Evolutionary conservation across 2,329 filamentous ascomycete species (phyloP).

Genomic region (Pseudocercospora fuligena): DNA sequence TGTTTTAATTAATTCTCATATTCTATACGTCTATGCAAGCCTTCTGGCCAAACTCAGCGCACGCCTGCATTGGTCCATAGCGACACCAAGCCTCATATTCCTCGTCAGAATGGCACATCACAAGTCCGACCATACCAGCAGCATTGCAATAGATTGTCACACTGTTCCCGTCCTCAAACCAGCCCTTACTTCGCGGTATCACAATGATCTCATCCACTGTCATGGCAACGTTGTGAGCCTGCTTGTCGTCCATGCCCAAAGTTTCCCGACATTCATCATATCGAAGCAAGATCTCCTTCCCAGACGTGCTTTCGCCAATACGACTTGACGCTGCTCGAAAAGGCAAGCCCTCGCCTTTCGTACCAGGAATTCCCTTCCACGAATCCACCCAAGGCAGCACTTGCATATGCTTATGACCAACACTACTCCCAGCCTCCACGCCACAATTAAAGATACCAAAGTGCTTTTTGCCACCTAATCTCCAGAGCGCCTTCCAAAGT

Average conservation of each 20-base stretch:
- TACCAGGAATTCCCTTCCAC: constrained; percentile 31
- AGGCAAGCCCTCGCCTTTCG: background rate
- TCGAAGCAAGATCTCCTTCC: constrained; percentile 19
- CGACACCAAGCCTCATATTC: constrained; percentile 25
- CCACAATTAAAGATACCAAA: constrained; percentile 55
- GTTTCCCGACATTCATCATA: constrained; percentile 29
- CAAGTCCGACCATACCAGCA: constrained; percentile 45
- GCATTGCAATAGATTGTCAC: constrained; percentile 33
- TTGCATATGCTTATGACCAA: constrained; percentile 55
- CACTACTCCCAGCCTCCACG: constrained; percentile 48
- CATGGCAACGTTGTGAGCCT: constrained; percentile 43
- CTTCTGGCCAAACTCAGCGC: constrained; percentile 24
- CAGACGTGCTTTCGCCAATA: background rate
- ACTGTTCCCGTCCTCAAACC: constrained; percentile 34
- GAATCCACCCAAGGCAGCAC: constrained; percentile 38
- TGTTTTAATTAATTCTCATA: background rate
- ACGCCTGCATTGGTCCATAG: constrained; percentile 24
- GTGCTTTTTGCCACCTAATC: constrained; percentile 32
- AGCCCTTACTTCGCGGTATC: constrained; percentile 40
- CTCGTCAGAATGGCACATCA: constrained; percentile 29
- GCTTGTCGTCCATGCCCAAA: constrained; percentile 24
- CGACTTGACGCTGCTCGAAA: background rate
- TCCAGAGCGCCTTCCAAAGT: constrained; percentile 44
- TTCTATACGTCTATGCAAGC: background rate
- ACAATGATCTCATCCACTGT: constrained; percentile 42